Evolutionary conservation across 75 land plant genomes (phyloP), one percentile per base, ranked within the genome.

Genomic region (Larix kaempferi): DNA sequence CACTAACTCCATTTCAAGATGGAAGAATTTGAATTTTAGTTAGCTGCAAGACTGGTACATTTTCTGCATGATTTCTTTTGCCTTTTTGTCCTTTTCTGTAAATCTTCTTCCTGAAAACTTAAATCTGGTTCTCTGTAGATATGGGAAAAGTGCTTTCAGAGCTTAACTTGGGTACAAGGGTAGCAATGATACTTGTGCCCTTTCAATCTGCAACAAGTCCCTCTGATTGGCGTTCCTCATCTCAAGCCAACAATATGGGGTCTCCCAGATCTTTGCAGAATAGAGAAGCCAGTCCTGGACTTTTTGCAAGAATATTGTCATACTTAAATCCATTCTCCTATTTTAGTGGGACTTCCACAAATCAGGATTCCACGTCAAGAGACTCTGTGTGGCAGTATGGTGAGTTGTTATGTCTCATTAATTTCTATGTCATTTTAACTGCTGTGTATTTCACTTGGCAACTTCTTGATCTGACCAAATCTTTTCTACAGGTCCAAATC

Each of bases 271-370:
- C 85, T 22, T 27, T n/a, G 69, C 85, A 16, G 27, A 83, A 58
- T 27, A 55, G 60, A 65, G 86, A 57, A 57, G 86, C 88, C 23
- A 77, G 85, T 74, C 86, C 85, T 82, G 79, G 76, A 55, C 78
- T 66, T 56, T 57, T 89, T 57, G 88, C 73, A 78, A 89, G 80
- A 57, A 29, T 87, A 8, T 69, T 95, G 1, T 94, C 99, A 21
- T 96, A 83, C 64, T 10, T 91, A 55, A 96, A 92, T 74, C 99
- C 98, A 8, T 82, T 94, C 12, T 88, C 98, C 57, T 94, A 94
- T 86, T 76, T 95, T 84, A 79, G 89, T 74, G 85, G 88, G 22
- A 66, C 76, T 74, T 67, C 87, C 72, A 77, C 91, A 54, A 80
- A 62, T 76, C 55, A 78, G 41, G 72, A 73, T 56, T 80, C 76